Conservation (phyloP, 2,329 filamentous ascomycete genomes). For the Nemania abortiva region DNA sequence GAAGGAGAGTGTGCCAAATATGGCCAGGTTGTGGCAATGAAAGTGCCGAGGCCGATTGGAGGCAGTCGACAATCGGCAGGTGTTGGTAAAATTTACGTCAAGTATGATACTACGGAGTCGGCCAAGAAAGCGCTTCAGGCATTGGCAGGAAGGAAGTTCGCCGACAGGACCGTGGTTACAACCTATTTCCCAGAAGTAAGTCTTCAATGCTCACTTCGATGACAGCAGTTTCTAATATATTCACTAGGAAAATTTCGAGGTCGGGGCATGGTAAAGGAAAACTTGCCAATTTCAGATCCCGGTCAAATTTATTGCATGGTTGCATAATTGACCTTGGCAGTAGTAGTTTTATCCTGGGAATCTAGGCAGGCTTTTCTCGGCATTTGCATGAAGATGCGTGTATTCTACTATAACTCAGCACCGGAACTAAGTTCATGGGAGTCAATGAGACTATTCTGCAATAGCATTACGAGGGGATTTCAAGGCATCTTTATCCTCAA, state of each 20-base stretch:
- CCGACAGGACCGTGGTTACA: conserved; percentile 93
- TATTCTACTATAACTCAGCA: conserved; percentile 37
- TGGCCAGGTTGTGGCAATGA: conserved; percentile 86
- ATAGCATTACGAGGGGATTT: conserved; percentile 13
- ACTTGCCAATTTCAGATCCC: conserved; percentile 2
- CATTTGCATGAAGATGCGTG: conserved; percentile 36
- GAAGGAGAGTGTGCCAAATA: conserved; percentile 94
- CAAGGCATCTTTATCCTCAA: not conserved
- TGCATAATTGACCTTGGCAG: conserved; percentile 21
- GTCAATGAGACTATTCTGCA: conserved; percentile 16
- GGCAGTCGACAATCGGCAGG: conserved; percentile 86
- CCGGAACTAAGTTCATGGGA: conserved; percentile 6
- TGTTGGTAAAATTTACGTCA: conserved; percentile 98
- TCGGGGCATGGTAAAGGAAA: conserved; percentile 80
- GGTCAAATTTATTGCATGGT: conserved; percentile 31
- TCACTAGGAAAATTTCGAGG: conserved; percentile 89
- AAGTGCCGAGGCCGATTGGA: conserved; percentile 88
- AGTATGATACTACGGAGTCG: conserved; percentile 82
- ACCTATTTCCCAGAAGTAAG: conserved; percentile 94
- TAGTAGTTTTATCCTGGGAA: conserved; percentile 19
- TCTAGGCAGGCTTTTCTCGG: conserved; percentile 21
- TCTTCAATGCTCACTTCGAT: not conserved
- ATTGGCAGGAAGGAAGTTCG: conserved; percentile 95
- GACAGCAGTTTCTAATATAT: conserved; percentile 50
- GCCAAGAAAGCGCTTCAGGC: conserved; percentile 87